Conservation (phyloP, 2,329 filamentous ascomycete species). For the Diaporthe sp. region DNA sequence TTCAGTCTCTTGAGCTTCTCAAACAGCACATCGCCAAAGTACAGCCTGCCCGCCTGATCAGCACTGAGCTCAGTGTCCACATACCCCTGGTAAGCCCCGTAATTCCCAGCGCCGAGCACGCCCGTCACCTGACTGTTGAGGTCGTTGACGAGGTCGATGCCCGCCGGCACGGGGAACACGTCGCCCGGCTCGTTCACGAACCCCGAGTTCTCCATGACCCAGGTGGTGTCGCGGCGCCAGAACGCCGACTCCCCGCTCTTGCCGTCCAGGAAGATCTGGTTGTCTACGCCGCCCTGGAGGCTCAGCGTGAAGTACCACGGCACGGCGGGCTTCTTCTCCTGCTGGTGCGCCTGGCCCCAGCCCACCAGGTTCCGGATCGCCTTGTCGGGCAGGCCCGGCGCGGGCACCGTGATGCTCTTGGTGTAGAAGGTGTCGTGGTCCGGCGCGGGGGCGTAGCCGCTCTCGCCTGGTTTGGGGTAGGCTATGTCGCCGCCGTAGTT, state of each 20-base stretch:
- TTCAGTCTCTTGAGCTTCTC: constrained; percentile 52
- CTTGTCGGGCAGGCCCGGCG: constrained; percentile 42
- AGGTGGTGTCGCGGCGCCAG: constrained; percentile 46
- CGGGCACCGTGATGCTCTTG: constrained; percentile 51
- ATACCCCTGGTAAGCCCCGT: constrained; percentile 50
- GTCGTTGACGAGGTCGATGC: constrained; percentile 44
- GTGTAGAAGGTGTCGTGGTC: constrained; percentile 52
- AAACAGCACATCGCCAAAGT: constrained; percentile 47
- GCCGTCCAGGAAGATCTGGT: constrained; percentile 44
- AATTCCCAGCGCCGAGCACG: constrained; percentile 41
- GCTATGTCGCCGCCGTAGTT: constrained; percentile 31
- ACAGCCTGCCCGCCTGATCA: constrained; percentile 47
- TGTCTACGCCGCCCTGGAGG: constrained; percentile 50
- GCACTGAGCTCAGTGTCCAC: constrained; percentile 47
- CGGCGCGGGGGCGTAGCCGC: constrained; percentile 3
- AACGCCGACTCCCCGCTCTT: constrained; percentile 45
- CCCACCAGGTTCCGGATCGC: constrained; percentile 47
- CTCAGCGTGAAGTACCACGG: constrained; percentile 49
- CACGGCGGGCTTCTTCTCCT: constrained; percentile 40
- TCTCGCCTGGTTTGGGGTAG: constrained; percentile 17
- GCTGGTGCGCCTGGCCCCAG: constrained; percentile 42
- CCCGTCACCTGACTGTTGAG: constrained; percentile 46
- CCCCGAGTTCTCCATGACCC: constrained; percentile 47
- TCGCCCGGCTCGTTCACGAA: constrained; percentile 15
- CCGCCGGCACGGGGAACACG: constrained; percentile 39